A percentile compares a stretch with the other conserved stretches of the same genome.
phyloP scores from a whole-genome alignment of 257 asterid genomes.

The Nicotiana knightiana region DNA sequence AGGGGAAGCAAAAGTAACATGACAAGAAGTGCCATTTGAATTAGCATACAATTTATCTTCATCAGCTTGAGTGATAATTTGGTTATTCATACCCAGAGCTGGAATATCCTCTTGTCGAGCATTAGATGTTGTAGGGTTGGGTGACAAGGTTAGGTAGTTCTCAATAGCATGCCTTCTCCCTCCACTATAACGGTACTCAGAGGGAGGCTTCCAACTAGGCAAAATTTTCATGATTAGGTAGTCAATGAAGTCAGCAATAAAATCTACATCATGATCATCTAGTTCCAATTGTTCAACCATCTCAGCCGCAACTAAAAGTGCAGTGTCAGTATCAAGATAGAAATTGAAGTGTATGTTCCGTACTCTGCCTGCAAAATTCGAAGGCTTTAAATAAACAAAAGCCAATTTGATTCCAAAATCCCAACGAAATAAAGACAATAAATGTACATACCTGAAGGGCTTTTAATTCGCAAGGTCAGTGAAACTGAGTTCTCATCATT shows the following conservation, averaged over 20 bases:
- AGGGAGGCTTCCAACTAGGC: slow-evolving; percentile 52
- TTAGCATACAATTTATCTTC: slow-evolving; percentile 14
- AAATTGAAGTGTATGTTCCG: slow-evolving; percentile 53
- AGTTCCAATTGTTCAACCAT: slow-evolving; percentile 73
- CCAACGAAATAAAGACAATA: background rate
- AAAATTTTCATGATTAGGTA: slow-evolving; percentile 36
- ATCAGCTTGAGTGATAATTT: slow-evolving; percentile 10
- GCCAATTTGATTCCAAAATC: background rate
- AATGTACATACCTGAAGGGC: slow-evolving; percentile 39
- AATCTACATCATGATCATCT: slow-evolving; percentile 57
- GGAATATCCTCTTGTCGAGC: slow-evolving; percentile 17
- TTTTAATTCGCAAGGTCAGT: slow-evolving; percentile 48
- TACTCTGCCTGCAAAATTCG: slow-evolving; percentile 31
- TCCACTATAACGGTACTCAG: slow-evolving; percentile 22
- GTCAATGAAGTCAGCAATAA: slow-evolving; percentile 71
- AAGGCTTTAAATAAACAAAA: background rate
- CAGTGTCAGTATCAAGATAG: slow-evolving; percentile 65
- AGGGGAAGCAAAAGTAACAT: slow-evolving; percentile 20
- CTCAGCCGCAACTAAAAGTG: slow-evolving; percentile 68
- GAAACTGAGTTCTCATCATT: slow-evolving; percentile 45
- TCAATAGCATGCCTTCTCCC: slow-evolving; percentile 19
- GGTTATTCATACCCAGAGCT: slow-evolving; percentile 10
- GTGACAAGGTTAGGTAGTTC: slow-evolving; percentile 18
- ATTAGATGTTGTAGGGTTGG: slow-evolving; percentile 18
- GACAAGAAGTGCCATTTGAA: slow-evolving; percentile 16